phyloP scores from a whole-genome alignment of 345 rosid species.

The Carallia pectinifolia region DNA sequence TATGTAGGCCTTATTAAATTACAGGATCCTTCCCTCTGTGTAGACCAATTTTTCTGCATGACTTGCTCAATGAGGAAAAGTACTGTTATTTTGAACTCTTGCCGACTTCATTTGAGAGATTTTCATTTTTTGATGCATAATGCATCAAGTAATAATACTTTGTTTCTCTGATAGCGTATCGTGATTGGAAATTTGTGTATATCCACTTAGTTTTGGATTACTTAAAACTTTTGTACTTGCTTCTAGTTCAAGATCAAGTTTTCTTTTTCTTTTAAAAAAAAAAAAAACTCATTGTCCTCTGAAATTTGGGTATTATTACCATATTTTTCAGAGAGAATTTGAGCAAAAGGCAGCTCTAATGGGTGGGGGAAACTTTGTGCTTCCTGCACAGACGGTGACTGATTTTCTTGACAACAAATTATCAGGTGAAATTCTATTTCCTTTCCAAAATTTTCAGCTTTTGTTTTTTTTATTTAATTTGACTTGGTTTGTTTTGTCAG shows the following conservation, averaged over 20 bases:
- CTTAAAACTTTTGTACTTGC: background rate
- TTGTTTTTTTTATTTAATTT: conserved; percentile 8
- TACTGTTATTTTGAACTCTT: background rate
- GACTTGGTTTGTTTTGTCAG: conserved; percentile 43
- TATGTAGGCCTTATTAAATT: background rate
- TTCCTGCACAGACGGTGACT: conserved; percentile 83
- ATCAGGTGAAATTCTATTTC: conserved; percentile 46
- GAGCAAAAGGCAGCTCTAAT: conserved; percentile 79
- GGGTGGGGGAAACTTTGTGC: conserved; percentile 86
- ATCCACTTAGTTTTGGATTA: background rate
- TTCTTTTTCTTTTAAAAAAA: background rate
- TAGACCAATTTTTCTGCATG: conserved; percentile 7
- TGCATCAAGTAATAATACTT: background rate
- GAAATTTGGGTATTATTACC: conserved; percentile 9
- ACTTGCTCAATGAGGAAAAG: background rate
- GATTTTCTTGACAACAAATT: conserved; percentile 75
- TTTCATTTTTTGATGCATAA: background rate
- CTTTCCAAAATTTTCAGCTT: background rate
- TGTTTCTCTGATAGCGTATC: too few species aligned
- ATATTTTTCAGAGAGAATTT: conserved; percentile 66
- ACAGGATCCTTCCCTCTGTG: background rate
- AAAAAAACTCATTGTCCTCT: background rate
- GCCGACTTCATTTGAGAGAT: background rate
- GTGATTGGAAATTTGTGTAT: too few species aligned
- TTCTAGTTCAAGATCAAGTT: conserved; percentile 4